Evolutionary conservation across 129 eudicot species (phyloP).

Genomic region (Heracleum sosnowskyi): DNA sequence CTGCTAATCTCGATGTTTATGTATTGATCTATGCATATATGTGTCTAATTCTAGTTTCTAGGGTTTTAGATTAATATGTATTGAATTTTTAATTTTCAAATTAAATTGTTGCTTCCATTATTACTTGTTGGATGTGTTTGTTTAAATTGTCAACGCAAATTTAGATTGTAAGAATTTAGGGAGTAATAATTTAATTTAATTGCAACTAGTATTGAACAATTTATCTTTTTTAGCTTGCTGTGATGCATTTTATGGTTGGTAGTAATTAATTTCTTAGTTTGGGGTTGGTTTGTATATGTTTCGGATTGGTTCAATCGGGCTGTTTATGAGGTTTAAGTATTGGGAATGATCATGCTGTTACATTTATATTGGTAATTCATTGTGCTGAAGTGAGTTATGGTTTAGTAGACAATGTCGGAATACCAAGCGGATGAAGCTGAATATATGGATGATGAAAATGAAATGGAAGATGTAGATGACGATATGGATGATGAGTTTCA

Average conservation of each 20-base stretch:
- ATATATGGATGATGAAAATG: conserved; percentile 63
- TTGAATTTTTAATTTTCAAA: too few relatives aligned
- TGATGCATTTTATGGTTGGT: neutral
- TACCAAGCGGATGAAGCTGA: conserved; percentile 49
- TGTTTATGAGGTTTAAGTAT: neutral
- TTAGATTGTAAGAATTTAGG: neutral
- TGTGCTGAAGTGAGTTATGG: conserved; percentile 5
- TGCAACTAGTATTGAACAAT: neutral
- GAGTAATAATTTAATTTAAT: neutral
- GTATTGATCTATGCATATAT: neutral
- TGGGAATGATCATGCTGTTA: neutral
- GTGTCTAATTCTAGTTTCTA: neutral
- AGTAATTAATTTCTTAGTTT: neutral
- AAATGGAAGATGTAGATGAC: conserved; percentile 67
- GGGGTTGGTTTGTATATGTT: neutral
- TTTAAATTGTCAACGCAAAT: neutral
- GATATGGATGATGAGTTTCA: conserved; percentile 53
- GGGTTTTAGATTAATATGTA: neutral
- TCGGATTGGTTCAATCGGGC: neutral
- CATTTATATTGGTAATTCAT: neutral
- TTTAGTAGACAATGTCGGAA: conserved; percentile 53
- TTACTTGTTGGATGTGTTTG: neutral
- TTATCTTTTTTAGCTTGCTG: neutral
- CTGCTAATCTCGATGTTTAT: neutral
- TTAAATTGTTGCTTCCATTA: too few relatives aligned